phyloP scores from a whole-genome alignment of 441 rosid genomes.

The Euphorbia schlechtendalii region DNA sequence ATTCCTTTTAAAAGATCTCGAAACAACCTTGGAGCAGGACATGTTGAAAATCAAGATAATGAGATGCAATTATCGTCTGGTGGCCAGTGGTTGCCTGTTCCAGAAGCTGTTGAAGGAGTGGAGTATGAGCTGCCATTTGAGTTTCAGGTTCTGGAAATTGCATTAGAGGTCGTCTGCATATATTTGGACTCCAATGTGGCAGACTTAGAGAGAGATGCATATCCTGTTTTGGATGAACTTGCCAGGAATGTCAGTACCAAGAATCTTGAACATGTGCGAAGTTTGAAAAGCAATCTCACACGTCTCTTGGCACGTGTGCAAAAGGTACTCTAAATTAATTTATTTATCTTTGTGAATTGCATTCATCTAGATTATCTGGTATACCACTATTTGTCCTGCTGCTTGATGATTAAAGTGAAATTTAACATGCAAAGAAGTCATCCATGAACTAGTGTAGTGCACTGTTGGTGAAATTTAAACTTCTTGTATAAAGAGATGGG shows the following conservation, averaged over 20 bases:
- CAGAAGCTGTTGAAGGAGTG: constrained; percentile 68
- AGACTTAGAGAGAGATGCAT: constrained; percentile 82
- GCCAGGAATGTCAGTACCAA: constrained; percentile 88
- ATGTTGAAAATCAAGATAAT: constrained; percentile 29
- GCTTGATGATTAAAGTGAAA: background rate
- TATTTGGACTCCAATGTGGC: constrained; percentile 60
- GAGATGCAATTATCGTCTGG: constrained; percentile 41
- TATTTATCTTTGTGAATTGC: background rate
- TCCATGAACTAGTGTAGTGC: background rate
- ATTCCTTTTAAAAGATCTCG: constrained; percentile 43
- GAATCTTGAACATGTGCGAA: constrained; percentile 87
- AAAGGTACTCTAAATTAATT: constrained; percentile 41
- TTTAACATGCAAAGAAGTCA: background rate
- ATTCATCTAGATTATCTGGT: background rate
- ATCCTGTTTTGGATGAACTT: constrained; percentile 87
- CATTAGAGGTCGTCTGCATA: constrained; percentile 76
- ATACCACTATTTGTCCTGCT: background rate
- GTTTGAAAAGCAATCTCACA: constrained; percentile 88
- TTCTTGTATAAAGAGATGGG: background rate
- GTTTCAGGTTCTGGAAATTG: constrained; percentile 94
- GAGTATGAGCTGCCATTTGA: constrained; percentile 89
- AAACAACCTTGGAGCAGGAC: constrained; percentile 30
- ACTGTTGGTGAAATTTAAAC: background rate
- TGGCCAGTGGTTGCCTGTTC: constrained; percentile 47
- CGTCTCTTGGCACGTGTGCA: constrained; percentile 90